phyloP scores from a whole-genome alignment of 768 basidiomycete genomes.

The Boletellus ananas region DNA sequence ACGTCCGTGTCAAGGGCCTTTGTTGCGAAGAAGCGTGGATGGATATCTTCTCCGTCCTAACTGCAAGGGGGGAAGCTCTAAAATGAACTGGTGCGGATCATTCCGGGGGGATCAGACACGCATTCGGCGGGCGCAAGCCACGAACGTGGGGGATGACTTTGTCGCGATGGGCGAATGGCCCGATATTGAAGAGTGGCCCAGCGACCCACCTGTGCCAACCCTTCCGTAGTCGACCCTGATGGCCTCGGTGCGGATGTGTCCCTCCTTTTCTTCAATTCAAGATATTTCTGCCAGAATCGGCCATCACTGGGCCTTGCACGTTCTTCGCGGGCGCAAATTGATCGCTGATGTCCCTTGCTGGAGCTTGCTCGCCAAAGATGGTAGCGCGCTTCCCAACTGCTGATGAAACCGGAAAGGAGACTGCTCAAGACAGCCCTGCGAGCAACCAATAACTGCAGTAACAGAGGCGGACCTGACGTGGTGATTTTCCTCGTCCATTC shows the following conservation, averaged over 20 bases:
- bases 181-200: not conserved
- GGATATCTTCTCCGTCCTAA: constrained; percentile 24
- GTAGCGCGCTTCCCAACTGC: constrained; percentile 8
- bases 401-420: not conserved
- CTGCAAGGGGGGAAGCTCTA: constrained; percentile 15
- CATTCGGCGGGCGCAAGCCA: constrained; percentile 13
- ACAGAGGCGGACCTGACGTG: not conserved
- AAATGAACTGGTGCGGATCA: constrained; percentile 24
- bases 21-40: constrained; percentile 10
- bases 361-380: not conserved
- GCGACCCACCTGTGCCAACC: constrained; percentile 2
- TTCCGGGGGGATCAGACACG: constrained; percentile 18
- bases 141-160: constrained; percentile 12
- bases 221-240: too few relatives aligned
- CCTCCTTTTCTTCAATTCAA: too few relatives aligned
- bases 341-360: not conserved
- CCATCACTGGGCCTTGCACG: not conserved
- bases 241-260: too few relatives aligned
- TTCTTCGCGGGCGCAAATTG: constrained; percentile 3
- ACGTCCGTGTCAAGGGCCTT: constrained; percentile 19
- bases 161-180: constrained; percentile 10
- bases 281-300: not conserved
- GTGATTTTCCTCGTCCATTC: not conserved
- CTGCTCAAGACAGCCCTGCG: not conserved
- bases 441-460: not conserved